These are phyloP conservation scores for Quercus phellos DNA, from an alignment of 331 rosid genomes.

Conservation along the genomic window DNA sequence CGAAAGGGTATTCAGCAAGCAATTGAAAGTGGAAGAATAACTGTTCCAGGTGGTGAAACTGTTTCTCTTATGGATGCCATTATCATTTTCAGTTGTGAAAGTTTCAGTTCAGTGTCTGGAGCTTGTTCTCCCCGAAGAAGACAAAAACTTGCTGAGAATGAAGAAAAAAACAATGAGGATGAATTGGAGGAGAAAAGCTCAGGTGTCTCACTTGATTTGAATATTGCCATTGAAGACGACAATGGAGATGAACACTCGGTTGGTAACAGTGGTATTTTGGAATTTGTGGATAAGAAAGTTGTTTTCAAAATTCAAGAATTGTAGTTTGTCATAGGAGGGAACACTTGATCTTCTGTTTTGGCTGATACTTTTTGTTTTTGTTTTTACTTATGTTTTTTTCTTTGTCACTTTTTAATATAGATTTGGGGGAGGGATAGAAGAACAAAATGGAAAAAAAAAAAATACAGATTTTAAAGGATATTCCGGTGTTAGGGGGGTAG, in stretches of 20 bases:
- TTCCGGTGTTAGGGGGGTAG: slow-evolving; percentile 3
- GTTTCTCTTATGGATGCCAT: slow-evolving; percentile 69
- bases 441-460: not conserved
- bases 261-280: slow-evolving; percentile 28
- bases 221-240: slow-evolving; percentile 46
- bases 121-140: slow-evolving; percentile 25
- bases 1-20: slow-evolving; percentile 58
- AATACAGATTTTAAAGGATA: slow-evolving; percentile 7
- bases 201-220: slow-evolving; percentile 55
- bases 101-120: slow-evolving; percentile 26
- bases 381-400: not conserved
- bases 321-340: slow-evolving; percentile 1
- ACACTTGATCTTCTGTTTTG: slow-evolving; percentile 1
- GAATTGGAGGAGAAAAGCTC: slow-evolving; percentile 17
- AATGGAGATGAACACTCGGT: not conserved
- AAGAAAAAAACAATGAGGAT: slow-evolving; percentile 24
- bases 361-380: slow-evolving; percentile 15
- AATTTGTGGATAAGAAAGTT: slow-evolving; percentile 49
- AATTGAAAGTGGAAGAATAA: slow-evolving; percentile 49
- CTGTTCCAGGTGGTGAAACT: slow-evolving; percentile 45
- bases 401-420: slow-evolving; percentile 13
- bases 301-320: slow-evolving; percentile 30
- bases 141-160: slow-evolving; percentile 16
- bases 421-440: slow-evolving; percentile 5
- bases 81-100: slow-evolving; percentile 59